Base-by-base conservation (phyloP, 164 flowering plant genomes). In the Umbilicus rupestris region DNA sequence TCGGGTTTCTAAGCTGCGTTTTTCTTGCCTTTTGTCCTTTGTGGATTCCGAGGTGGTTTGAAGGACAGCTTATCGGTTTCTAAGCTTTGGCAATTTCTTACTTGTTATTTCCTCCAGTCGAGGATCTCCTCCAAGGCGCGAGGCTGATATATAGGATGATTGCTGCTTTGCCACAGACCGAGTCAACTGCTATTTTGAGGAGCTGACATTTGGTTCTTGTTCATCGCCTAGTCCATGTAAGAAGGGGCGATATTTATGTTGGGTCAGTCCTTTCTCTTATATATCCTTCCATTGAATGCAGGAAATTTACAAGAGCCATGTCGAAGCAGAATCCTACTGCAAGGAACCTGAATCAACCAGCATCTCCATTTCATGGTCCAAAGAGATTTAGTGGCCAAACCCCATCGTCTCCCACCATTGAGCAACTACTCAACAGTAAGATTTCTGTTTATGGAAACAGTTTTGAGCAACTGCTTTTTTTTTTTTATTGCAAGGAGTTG, bases 121-220 rank as follows among this genome's bases (percentile, higher is more conserved):
- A n/a, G n/a, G n/a, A n/a, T n/a, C n/a, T n/a, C n/a, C n/a, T n/a
- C n/a, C n/a, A n/a, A n/a, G n/a, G n/a, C n/a, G n/a, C n/a, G n/a
- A 69, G 66, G 70, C 73, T 55, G 20, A 57, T 44, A 69, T 70
- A 37, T 49, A 67, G 67, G 68, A 41, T 63, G 41, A 31, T 39
- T 19, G 66, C 47, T 68, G 24, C 62, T n/a, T n/a, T 20, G 22
- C 57, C 57, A 50, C 16, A 19, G 62, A 42, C 68, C 20, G 39
- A 44, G 66, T 69, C 69, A 66, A 66, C 19, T 46, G 35, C 69
- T 69, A 66, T 22, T 66, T 62, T 41, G 22, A 50, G 37, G 50
- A 41, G n/a, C n/a, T n/a, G n/a, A n/a, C n/a, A n/a, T n/a, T n/a
- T n/a, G n/a, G n/a, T 44, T 47, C 52, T 47, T 47, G 47, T 47